A percentile compares a stretch with the other conserved stretches of the same genome.
phyloP scores from a whole-genome alignment of 441 rosid genomes.

The Bocquillonia castaneifolia region DNA sequence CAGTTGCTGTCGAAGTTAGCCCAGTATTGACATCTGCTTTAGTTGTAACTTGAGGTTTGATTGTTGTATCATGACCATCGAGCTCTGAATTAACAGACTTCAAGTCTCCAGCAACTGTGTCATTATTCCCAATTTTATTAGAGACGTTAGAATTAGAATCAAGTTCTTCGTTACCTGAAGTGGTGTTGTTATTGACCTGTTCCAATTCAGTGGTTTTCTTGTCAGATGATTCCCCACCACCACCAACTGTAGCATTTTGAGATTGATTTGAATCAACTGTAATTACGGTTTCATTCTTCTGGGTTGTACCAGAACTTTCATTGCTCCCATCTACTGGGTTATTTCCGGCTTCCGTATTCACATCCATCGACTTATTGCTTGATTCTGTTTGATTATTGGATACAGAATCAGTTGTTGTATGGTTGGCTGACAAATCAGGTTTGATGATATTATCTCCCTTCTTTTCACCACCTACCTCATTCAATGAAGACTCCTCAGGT shows the following conservation, averaged over 20 bases:
- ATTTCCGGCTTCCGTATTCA: conserved; percentile 30
- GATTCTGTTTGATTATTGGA: conserved; percentile 20
- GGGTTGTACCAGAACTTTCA: conserved; percentile 24
- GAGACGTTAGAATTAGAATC: conserved; percentile 25
- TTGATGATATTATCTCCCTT: conserved; percentile 25
- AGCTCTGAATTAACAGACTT: conserved; percentile 30
- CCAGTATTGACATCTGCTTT: conserved; percentile 28
- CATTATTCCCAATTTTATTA: conserved; percentile 23
- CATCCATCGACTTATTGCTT: conserved; percentile 28
- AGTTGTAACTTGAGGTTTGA: conserved; percentile 29
- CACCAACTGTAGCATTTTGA: conserved; percentile 31
- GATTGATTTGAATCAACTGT: conserved; percentile 28
- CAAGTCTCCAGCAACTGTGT: conserved; percentile 25
- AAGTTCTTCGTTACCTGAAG: conserved; percentile 20
- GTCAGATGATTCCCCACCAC: conserved; percentile 28
- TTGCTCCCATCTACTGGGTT: conserved; percentile 24
- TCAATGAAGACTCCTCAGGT: conserved; percentile 17
- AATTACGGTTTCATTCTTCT: conserved; percentile 37
- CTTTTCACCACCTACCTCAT: conserved; percentile 31
- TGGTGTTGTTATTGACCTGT: conserved; percentile 19
- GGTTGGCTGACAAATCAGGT: conserved; percentile 18
- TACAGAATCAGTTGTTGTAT: conserved; percentile 6
- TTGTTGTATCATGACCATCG: conserved; percentile 20
- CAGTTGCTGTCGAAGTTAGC: conserved; percentile 15
- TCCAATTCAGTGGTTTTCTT: conserved; percentile 24